Evolutionary conservation across 768 basidiomycete species (phyloP).

Genomic region (Tremella yokohamensis): DNA sequence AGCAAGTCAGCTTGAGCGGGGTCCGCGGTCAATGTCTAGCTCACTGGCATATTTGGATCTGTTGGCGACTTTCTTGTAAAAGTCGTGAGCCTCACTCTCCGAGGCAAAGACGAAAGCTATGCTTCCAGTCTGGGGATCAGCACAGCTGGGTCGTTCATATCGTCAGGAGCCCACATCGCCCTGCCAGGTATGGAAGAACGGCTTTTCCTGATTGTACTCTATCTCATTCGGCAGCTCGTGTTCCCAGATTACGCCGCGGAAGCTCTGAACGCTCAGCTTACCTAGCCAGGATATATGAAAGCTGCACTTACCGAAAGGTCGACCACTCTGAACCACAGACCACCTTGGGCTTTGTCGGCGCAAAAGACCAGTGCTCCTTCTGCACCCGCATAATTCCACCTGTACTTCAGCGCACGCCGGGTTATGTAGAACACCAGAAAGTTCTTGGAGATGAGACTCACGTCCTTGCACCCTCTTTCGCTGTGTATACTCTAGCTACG

Average conservation of each 20-base stretch:
- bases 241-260: constrained; percentile 85
- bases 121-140: constrained; percentile 67
- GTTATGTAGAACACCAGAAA: neutral
- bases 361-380: constrained; percentile 79
- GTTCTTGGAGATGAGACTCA: constrained; percentile 16
- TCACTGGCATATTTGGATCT: constrained; percentile 61
- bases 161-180: constrained; percentile 69
- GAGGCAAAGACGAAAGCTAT: constrained; percentile 86
- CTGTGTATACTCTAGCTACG: constrained; percentile 84
- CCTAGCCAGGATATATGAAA: neutral
- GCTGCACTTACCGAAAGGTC: constrained; percentile 58
- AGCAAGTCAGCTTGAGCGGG: neutral
- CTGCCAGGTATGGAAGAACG: constrained; percentile 87
- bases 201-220: constrained; percentile 74
- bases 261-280: constrained; percentile 56
- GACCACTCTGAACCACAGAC: constrained; percentile 69
- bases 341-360: constrained; percentile 60
- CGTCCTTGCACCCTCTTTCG: constrained; percentile 49
- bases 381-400: constrained; percentile 83
- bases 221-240: constrained; percentile 83
- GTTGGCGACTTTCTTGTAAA: constrained; percentile 76
- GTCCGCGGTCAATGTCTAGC: neutral
- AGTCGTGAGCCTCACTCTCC: constrained; percentile 74
- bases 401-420: constrained; percentile 36
- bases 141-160: constrained; percentile 3